Evolutionary conservation across 1,139 yeast species (phyloP), one percentile per base, ranked within the genome.

Genomic region (Debaryomyces fabryi): DNA sequence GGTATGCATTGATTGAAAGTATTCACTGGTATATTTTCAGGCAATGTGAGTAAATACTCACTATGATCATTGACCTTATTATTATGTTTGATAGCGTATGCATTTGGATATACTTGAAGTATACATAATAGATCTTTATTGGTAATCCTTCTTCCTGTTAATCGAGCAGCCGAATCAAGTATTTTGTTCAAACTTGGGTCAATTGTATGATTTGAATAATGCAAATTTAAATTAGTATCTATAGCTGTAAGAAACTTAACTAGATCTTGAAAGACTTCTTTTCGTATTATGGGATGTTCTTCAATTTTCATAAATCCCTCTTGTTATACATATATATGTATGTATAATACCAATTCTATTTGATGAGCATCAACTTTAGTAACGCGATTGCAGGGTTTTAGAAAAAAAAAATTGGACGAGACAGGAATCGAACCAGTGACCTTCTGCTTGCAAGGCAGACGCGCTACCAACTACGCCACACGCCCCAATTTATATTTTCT

Each of bases 401-500:
- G n/a, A n/a, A 10, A 35, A 63, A 67, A 66, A 61, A 53, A 46
- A 53, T 55, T 79, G 83, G 83, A 78, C 82, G 81, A 78, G 83
- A 76, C 78, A 74, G 83, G 84, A 79, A 66, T 79, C 83, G 84
- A 79, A 79, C 83, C 83, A 72, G 72, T 76, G 84, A 79, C 84
- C 84, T 79, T 74, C 70, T 71, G 78, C 84, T 74, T 79, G 84
- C 84, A 78, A 79, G 80, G 84, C 82, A 72, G 70, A 74, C 83
- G 84, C 83, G 83, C 83, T 80, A 80, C 85, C 85, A 79, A 79
- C 85, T 80, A 76, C 83, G 83, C 85, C 83, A 80, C 83, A 78
- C 83, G 83, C 84, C 84, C 83, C 33, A 10, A 24, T 15, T 23
- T 38, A 25, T 34, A 34, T 15, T 30, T 4, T 18, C 4, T 18